Percentiles rank a stretch among this genome's conserved stretches.
phyloP scores from a whole-genome alignment of 495 filamentous ascomycete genomes.

The Podospora appendiculata region DNA sequence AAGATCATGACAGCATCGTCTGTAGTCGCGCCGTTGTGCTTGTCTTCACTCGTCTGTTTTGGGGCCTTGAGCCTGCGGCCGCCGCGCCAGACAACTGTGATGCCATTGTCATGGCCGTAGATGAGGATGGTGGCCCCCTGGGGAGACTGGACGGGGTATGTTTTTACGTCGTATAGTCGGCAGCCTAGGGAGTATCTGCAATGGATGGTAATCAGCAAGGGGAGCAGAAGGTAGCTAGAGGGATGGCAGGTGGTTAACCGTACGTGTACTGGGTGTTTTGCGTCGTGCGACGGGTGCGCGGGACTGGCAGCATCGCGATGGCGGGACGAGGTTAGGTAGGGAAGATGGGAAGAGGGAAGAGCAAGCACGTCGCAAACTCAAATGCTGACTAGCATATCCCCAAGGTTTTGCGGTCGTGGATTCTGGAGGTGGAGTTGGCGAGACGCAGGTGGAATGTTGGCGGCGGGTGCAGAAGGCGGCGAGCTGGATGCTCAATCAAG shows the following conservation, averaged over 20 bases:
- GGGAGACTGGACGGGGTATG: constrained; percentile 68
- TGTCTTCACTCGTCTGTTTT: constrained; percentile 25
- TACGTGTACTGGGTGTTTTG: constrained; percentile 28
- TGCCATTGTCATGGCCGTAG: constrained; percentile 72
- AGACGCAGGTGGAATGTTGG: neutral
- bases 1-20: constrained; percentile 65
- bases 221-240: neutral
- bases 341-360: neutral
- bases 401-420: no score
- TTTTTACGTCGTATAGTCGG: constrained; percentile 62
- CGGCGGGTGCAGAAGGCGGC: neutral
- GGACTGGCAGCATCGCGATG: constrained; percentile 18
- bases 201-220: constrained; percentile 1
- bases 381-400: no score
- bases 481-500: neutral
- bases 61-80: constrained; percentile 54
- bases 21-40: constrained; percentile 31
- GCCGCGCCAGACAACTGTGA: constrained; percentile 75
- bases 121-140: constrained; percentile 81
- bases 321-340: neutral
- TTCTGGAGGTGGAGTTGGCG: neutral
- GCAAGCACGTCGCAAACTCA: neutral
- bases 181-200: constrained; percentile 67
- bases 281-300: constrained; percentile 25
- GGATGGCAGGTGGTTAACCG: constrained; percentile 1